Conservation (phyloP, 768 basidiomycete species). For the Galerina marginata region DNA sequence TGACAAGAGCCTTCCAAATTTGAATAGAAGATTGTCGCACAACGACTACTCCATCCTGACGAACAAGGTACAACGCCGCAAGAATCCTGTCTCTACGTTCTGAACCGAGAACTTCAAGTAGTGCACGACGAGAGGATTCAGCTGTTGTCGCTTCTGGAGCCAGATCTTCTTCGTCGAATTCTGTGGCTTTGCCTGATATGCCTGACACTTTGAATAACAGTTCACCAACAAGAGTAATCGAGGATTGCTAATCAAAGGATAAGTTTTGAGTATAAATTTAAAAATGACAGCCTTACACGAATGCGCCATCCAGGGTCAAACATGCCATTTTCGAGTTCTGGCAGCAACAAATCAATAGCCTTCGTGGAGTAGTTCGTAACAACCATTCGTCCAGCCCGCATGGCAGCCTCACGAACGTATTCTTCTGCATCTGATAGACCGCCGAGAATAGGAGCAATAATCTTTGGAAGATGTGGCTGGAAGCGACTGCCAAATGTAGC, state of each 20-base stretch:
- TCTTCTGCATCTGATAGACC: slow-evolving; percentile 94
- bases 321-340: slow-evolving; percentile 94
- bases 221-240: slow-evolving; percentile 94
- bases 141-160: slow-evolving; percentile 65
- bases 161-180: slow-evolving; percentile 75
- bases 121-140: slow-evolving; percentile 84
- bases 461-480: slow-evolving; percentile 93
- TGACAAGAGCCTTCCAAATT: slow-evolving; percentile 98
- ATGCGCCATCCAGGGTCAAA: slow-evolving; percentile 96
- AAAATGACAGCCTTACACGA: slow-evolving; percentile 57
- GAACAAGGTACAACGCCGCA: slow-evolving; percentile 88
- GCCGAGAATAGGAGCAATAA: slow-evolving; percentile 89
- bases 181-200: slow-evolving; percentile 86
- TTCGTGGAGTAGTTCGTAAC: slow-evolving; percentile 91
- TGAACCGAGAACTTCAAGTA: slow-evolving; percentile 85
- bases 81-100: slow-evolving; percentile 92
- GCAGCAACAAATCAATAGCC: slow-evolving; percentile 92
- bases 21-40: slow-evolving; percentile 92
- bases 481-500: slow-evolving; percentile 97
- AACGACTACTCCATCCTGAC: slow-evolving; percentile 88
- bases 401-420: slow-evolving; percentile 95
- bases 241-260: slow-evolving; percentile 72
- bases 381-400: slow-evolving; percentile 99
- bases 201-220: slow-evolving; percentile 96
- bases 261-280: slow-evolving; percentile 11